Percentiles rank a stretch among this genome's conserved stretches.
phyloP scores from a whole-genome alignment of 352 stramenopile species.

The Pythium vanterpoolii region DNA sequence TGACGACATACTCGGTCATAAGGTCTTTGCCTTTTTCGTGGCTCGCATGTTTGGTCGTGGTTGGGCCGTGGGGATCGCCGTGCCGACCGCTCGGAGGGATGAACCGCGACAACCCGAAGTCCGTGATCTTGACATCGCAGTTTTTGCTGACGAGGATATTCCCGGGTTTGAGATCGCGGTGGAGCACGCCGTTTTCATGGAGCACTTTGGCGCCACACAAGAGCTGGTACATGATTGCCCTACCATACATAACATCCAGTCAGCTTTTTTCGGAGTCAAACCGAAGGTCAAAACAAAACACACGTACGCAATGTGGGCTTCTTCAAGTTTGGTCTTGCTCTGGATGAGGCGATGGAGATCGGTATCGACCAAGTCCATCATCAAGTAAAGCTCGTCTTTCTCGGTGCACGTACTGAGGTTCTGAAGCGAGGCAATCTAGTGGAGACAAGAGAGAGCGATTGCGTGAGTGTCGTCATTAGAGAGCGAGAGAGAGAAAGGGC shows the following conservation, averaged over 20 bases:
- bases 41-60: slow-evolving; percentile 18
- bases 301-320: slow-evolving; percentile 70
- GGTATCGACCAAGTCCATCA: slow-evolving; percentile 94
- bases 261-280: neutral
- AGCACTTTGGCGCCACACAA: slow-evolving; percentile 88
- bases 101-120: slow-evolving; percentile 78
- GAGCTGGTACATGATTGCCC: slow-evolving; percentile 94
- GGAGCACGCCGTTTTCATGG: slow-evolving; percentile 88
- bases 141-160: slow-evolving; percentile 87
- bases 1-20: slow-evolving; percentile 88
- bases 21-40: slow-evolving; percentile 55
- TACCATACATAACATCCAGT: slow-evolving; percentile 16
- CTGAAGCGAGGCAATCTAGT: slow-evolving; percentile 76
- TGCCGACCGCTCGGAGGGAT: slow-evolving; percentile 38
- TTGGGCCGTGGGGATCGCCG: neutral
- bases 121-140: slow-evolving; percentile 84
- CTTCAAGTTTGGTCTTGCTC: slow-evolving; percentile 84
- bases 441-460: neutral
- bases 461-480: neutral
- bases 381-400: slow-evolving; percentile 94
- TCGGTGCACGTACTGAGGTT: slow-evolving; percentile 81
- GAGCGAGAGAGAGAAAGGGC: neutral
- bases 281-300: slow-evolving; percentile 33
- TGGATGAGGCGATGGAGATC: slow-evolving; percentile 90
- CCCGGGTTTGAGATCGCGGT: slow-evolving; percentile 79